phyloP scores from a whole-genome alignment of 2,329 filamentous ascomycete species.

The Hypocrella siamensis region DNA sequence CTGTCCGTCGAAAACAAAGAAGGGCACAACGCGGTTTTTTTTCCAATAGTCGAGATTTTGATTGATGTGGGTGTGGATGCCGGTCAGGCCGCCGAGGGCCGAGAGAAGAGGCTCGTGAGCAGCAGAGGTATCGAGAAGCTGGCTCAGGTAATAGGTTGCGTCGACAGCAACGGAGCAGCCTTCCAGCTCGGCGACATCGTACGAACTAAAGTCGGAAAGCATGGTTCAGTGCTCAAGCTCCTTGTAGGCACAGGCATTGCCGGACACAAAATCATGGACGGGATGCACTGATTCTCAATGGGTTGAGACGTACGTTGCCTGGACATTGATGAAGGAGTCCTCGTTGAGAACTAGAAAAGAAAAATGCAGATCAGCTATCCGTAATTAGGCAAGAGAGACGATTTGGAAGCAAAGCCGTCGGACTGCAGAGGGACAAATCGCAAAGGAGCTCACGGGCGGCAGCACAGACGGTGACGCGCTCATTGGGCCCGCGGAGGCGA shows the following conservation, averaged over 20 bases:
- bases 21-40: slow-evolving; percentile 52
- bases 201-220: slow-evolving; percentile 24
- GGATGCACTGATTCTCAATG: slow-evolving; percentile 1
- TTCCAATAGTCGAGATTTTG: slow-evolving; percentile 61
- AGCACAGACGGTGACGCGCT: no score
- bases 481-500: no score
- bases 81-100: slow-evolving; percentile 78
- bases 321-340: slow-evolving; percentile 23
- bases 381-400: no score
- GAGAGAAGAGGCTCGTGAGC: slow-evolving; percentile 77
- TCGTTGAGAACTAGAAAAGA: slow-evolving; percentile 17
- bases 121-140: slow-evolving; percentile 53
- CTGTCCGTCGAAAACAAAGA: slow-evolving; percentile 89
- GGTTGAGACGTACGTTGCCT: slow-evolving; percentile 17
- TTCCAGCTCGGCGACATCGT: slow-evolving; percentile 54
- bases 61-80: slow-evolving; percentile 60
- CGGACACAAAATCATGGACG: neutral
- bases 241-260: neutral
- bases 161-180: slow-evolving; percentile 70
- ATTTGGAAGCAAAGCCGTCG: no score
- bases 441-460: no score
- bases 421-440: no score
- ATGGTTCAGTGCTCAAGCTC: neutral
- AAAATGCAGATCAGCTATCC: slow-evolving; percentile 3
- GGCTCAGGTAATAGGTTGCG: slow-evolving; percentile 75